Base-by-base conservation (phyloP, 2,329 filamentous ascomycete genomes). In the Xylaria sp. region DNA sequence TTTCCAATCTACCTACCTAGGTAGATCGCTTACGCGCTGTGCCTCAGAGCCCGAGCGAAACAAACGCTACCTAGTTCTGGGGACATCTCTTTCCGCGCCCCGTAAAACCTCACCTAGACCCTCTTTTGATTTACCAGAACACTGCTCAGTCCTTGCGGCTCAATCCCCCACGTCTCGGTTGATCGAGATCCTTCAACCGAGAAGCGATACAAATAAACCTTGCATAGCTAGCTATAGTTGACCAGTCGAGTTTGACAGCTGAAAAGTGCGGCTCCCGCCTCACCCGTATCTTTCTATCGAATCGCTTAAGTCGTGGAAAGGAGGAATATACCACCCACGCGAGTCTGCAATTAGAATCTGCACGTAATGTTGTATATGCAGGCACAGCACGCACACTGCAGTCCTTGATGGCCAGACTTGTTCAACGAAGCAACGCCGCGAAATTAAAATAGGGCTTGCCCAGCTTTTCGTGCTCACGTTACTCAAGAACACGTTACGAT, bases 261-360 rank as follows among this genome's bases (percentile, higher is more conserved):
- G 35, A 23, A 35, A 9, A 42, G 5, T 62, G 32, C 48, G 13
- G 27, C 32, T 35, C 16, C 18, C 21, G 47, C 35, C 35, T 53
- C 48, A 44, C 16, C 5, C n/a, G 6, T 37, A 21, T 18, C 10
- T 27, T 58, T 64, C 5, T 23, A 42, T 42, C 32, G 4, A 16
- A 32, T 58, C 32, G 23, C 53, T 51, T 18, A 51, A 13, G 54
- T 51, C 9, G 9, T 51, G 54, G 9, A 64, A 64, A 64, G 62
- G 62, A 51, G 44, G 10, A 29, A 59, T 59, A 32, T 3, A 40
- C 21, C 23, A 23, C 42, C 18, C 32, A 58, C 25, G 54, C 44
- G 13, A 59, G 29, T 9, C 16, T 64, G 54, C 8, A 58, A 58
- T 58, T 58, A 42, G 27, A 64, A 32, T 12, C 44, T 47, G 42